phyloP scores from a whole-genome alignment of 441 rosid genomes.

The Manihot esculenta region DNA sequence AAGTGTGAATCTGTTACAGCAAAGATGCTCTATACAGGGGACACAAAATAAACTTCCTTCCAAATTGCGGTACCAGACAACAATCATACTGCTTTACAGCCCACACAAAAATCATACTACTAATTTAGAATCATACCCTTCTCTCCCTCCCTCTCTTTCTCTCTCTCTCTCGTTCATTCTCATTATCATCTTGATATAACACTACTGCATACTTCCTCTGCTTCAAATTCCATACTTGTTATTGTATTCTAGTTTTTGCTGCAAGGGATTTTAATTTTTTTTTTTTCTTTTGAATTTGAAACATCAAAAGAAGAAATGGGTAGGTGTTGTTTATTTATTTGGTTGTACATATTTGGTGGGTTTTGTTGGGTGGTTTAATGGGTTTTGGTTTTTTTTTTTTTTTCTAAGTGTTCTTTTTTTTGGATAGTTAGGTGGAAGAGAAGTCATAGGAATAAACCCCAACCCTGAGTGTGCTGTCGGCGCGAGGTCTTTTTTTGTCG shows the following conservation, averaged over 20 bases:
- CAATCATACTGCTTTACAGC: slow-evolving; percentile 52
- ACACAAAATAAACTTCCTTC: slow-evolving; percentile 26
- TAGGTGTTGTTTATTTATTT: slow-evolving; percentile 6
- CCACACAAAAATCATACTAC: slow-evolving; percentile 27
- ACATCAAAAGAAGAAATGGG: slow-evolving; percentile 3
- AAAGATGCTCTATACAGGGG: slow-evolving; percentile 40
- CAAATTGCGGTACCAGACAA: slow-evolving; percentile 62
- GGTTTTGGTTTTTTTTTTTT: slow-evolving; percentile 15
- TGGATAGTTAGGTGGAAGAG: slow-evolving; percentile 33
- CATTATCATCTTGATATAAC: slow-evolving; percentile 18
- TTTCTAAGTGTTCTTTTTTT: background rate
- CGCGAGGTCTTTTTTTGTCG: slow-evolving; percentile 91
- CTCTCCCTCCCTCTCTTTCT: background rate
- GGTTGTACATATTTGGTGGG: slow-evolving; percentile 20
- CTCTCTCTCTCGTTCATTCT: background rate
- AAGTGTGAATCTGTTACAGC: slow-evolving; percentile 31
- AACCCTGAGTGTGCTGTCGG: slow-evolving; percentile 55
- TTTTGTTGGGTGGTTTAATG: slow-evolving; percentile 14
- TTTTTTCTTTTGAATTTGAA: background rate
- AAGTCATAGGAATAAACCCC: slow-evolving; percentile 5
- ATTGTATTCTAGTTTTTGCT: too few species aligned
- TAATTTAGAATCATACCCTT: background rate
- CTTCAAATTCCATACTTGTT: background rate
- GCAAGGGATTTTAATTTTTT: background rate
- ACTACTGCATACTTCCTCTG: too few species aligned